Evolutionary conservation across 345 rosid species (phyloP).

Genomic region (Corchorus capsularis): DNA sequence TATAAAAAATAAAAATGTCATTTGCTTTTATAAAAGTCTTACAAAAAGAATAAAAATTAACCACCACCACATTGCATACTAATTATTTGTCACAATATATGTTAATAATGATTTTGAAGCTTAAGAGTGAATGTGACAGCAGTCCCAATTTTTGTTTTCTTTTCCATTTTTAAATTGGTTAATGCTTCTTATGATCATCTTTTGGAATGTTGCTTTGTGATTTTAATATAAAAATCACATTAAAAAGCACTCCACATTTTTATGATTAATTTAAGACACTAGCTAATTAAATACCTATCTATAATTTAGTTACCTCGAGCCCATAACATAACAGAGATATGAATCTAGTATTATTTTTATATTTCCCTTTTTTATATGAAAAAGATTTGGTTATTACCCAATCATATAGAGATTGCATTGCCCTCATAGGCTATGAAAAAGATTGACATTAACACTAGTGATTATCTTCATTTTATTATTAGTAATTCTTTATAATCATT

Average conservation of each 20-base stretch:
- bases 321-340: background rate
- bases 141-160: background rate
- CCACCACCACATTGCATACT: background rate
- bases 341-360: background rate
- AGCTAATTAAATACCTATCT: background rate
- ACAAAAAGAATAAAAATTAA: background rate
- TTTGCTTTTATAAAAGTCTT: background rate
- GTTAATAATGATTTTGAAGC: background rate
- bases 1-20: background rate
- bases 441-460: too few species aligned
- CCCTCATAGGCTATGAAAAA: too few species aligned
- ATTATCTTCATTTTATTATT: too few species aligned
- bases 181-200: constrained; percentile 6
- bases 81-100: background rate
- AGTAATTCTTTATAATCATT: too few species aligned
- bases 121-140: constrained; percentile 12
- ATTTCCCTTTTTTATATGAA: background rate
- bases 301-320: background rate
- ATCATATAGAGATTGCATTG: too few species aligned
- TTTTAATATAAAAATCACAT: background rate
- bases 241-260: background rate
- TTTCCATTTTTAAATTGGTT: background rate
- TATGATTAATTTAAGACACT: background rate
- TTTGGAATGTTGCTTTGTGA: background rate
- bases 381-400: too few species aligned